Evolutionary conservation across 2,329 filamentous ascomycete genomes (phyloP), one percentile per base, ranked within the genome.

Genomic region (Tetracladium maxilliforme): DNA sequence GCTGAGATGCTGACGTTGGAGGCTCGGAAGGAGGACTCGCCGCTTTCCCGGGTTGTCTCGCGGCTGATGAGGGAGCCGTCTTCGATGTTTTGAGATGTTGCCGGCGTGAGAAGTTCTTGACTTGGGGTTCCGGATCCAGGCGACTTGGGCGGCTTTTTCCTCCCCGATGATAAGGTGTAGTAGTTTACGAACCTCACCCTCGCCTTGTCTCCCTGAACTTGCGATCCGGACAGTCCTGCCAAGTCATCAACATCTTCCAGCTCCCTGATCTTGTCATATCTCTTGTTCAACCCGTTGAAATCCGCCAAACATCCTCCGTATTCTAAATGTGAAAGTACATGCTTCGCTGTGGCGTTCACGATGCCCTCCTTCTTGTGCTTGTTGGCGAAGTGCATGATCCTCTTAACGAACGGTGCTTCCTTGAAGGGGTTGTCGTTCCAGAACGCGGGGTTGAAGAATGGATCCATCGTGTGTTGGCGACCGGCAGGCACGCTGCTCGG

Each of bases 111-210:
- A n/a, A n/a, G n/a, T n/a, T n/a, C n/a, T n/a, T n/a, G n/a, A n/a
- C n/a, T n/a, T n/a, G n/a, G n/a, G n/a, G n/a, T n/a, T n/a, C n/a
- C n/a, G n/a, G n/a, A n/a, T n/a, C n/a, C n/a, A n/a, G n/a, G n/a
- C n/a, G n/a, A n/a, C n/a, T n/a, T n/a, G 10, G 47, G 46, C 28
- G 48, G 45, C 37, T 78, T 84, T 3, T 64, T 61, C 30, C 70
- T 61, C 4, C 84, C 84, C 7, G 77, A 76, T 35, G 79, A 84
- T n/a, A 79, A 66, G 2, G 84, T 92, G 44, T 87, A 93, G 45
- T 92, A 93, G 43, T 93, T 93, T 29, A 82, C 61, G 40, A 93
- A 93, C 10, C 83, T 65, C 8, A 90, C 67, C 26, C 75, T 59
- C 3, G 57, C 53, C 3, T 54, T 52, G 34, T 21, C 58, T 53